A percentile compares a stretch with the other conserved stretches of the same genome.
These are phyloP conservation scores for Bjerkandera adusta DNA, from an alignment of 1,284 basidiomycete genomes.

Conservation along the genomic window DNA sequence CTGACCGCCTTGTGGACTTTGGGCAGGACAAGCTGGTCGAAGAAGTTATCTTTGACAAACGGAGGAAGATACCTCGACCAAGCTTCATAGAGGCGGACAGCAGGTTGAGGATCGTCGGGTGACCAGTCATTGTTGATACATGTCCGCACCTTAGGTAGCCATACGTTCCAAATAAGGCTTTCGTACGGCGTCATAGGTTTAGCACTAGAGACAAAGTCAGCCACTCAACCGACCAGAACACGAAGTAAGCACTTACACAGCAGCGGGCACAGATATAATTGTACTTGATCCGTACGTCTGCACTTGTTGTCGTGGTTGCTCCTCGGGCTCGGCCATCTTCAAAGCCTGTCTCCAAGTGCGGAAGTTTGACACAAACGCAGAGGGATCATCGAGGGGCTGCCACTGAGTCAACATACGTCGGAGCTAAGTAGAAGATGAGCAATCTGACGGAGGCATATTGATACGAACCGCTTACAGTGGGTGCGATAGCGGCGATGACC, in stretches of 20 bases:
- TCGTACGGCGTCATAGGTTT: conserved; percentile 93
- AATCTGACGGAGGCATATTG: background rate
- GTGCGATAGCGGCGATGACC: conserved; percentile 86
- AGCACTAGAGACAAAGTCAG: conserved; percentile 36
- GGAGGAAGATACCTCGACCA: conserved; percentile 87
- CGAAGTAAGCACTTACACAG: conserved; percentile 35
- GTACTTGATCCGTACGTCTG: conserved; percentile 55
- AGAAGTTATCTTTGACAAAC: conserved; percentile 92
- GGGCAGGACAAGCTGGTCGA: conserved; percentile 94
- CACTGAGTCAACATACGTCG: conserved; percentile 66
- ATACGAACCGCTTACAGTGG: conserved; percentile 49
- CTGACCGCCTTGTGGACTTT: conserved; percentile 86
- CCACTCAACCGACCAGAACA: conserved; percentile 11
- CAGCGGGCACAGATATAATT: conserved; percentile 28
- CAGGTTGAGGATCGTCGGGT: conserved; percentile 69
- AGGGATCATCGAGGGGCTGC: conserved; percentile 72
- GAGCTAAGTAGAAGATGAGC: conserved; percentile 36
- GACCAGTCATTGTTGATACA: conserved; percentile 93
- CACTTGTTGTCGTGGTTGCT: conserved; percentile 43
- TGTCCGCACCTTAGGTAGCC: conserved; percentile 93
- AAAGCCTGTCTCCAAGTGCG: conserved; percentile 68
- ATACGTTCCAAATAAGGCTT: conserved; percentile 89
- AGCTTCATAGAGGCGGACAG: conserved; percentile 81
- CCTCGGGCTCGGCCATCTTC: conserved; percentile 48
- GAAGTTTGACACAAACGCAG: conserved; percentile 61